Conservation (phyloP, 371 early-diverging fungal species). For the Apophysomyces ossiformis region DNA sequence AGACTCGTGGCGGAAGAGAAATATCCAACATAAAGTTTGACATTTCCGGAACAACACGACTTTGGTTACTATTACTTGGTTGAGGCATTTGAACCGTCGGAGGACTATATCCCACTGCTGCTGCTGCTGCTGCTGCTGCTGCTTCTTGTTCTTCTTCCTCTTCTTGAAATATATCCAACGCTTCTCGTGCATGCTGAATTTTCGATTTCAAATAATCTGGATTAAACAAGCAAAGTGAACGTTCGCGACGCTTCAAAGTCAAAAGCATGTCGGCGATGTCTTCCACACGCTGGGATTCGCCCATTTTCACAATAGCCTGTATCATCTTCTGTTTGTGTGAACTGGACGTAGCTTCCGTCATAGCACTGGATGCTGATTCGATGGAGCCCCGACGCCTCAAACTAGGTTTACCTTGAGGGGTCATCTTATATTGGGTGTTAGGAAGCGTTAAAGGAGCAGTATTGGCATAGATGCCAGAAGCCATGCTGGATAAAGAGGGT, state of each 20-base stretch:
- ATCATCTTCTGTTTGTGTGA: conserved; percentile 31
- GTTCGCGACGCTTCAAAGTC: conserved; percentile 50
- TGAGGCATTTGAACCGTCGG: neutral
- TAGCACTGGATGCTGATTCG: conserved; percentile 36
- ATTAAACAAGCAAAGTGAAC: conserved; percentile 54
- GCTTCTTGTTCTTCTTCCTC: conserved; percentile 26
- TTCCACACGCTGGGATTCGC: conserved; percentile 25
- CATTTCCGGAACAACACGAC: neutral
- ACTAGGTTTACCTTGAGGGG: conserved; percentile 16
- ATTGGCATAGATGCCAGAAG: conserved; percentile 12
- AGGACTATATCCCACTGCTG: too few relatives aligned
- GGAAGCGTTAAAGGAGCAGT: conserved; percentile 2
- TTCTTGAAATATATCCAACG: conserved; percentile 44
- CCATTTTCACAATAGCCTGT: conserved; percentile 29
- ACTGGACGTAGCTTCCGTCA: conserved; percentile 34
- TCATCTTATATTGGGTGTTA: conserved; percentile 11
- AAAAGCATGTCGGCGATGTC: conserved; percentile 56
- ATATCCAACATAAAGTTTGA: conserved; percentile 3
- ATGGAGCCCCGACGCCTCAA: conserved; percentile 39
- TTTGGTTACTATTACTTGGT: neutral
- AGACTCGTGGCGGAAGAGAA: conserved; percentile 20
- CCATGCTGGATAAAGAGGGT: conserved; percentile 11
- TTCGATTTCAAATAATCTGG: conserved; percentile 41
- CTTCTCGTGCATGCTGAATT: conserved; percentile 45
- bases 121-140: too few relatives aligned